phyloP scores from a whole-genome alignment of 2,329 filamentous ascomycete genomes.

The Penicillium crustosum region DNA sequence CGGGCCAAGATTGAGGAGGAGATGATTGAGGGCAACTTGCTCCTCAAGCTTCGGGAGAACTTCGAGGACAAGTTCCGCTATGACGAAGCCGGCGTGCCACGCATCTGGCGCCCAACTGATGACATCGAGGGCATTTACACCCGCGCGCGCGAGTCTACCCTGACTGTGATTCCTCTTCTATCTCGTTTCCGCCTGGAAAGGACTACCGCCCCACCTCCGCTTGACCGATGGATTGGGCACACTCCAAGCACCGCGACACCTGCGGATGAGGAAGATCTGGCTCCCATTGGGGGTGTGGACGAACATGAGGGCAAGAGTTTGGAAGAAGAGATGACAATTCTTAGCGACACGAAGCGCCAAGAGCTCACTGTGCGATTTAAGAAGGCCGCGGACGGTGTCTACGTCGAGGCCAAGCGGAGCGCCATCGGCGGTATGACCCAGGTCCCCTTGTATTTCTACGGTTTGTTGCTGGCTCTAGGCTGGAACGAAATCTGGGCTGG shows the following conservation, averaged over 20 bases:
- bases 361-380: slow-evolving; percentile 94
- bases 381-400: slow-evolving; percentile 96
- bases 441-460: slow-evolving; percentile 93
- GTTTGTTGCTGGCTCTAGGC: slow-evolving; percentile 81
- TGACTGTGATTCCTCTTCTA: slow-evolving; percentile 85
- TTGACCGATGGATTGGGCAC: slow-evolving; percentile 78
- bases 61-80: slow-evolving; percentile 99
- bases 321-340: slow-evolving; percentile 94
- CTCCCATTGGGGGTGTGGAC: slow-evolving; percentile 88
- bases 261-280: slow-evolving; percentile 85
- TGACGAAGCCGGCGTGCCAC: slow-evolving; percentile 87
- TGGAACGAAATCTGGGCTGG: slow-evolving; percentile 98
- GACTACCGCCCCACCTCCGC: slow-evolving; percentile 74
- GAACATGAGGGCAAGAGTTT: slow-evolving; percentile 92
- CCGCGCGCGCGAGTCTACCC: slow-evolving; percentile 84
- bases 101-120: slow-evolving; percentile 94
- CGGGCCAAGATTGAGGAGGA: slow-evolving; percentile 92
- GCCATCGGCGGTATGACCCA: slow-evolving; percentile 94
- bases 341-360: slow-evolving; percentile 84
- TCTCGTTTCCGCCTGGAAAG: slow-evolving; percentile 76
- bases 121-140: slow-evolving; percentile 97
- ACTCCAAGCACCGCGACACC: slow-evolving; percentile 72
- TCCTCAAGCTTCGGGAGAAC: slow-evolving; percentile 94
- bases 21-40: slow-evolving; percentile 94
- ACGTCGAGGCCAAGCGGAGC: slow-evolving; percentile 95